Conservation (phyloP, 73 alveolate species). For the Paramecium sexaurelia region DNA sequence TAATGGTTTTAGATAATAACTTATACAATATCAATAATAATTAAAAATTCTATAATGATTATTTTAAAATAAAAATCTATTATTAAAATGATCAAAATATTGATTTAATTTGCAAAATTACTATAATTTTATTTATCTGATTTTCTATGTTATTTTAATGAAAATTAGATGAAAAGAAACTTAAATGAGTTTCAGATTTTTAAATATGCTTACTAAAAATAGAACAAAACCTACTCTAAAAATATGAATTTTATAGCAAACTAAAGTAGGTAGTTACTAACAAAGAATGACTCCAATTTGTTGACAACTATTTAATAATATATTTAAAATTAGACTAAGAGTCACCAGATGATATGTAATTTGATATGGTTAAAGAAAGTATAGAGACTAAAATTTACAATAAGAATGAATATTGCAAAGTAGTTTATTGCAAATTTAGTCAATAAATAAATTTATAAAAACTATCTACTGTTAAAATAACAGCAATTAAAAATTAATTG, state of each 20-base stretch:
- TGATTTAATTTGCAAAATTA: not conserved
- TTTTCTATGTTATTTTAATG: not conserved
- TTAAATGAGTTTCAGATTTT: not conserved
- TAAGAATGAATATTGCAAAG: not conserved
- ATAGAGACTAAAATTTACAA: not conserved
- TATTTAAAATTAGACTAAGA: too few relatives aligned
- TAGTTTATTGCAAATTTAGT: not conserved
- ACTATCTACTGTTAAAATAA: not conserved
- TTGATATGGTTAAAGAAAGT: not conserved
- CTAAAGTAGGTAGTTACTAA: conserved; percentile 25
- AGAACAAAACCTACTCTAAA: conserved; percentile 33
- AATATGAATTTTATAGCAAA: not conserved
- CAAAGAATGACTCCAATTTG: too few relatives aligned
- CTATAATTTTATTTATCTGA: not conserved
- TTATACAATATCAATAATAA: not conserved
- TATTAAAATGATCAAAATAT: not conserved
- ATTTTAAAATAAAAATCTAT: not conserved
- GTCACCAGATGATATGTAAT: not conserved
- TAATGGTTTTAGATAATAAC: not conserved
- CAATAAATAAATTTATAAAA: not conserved
- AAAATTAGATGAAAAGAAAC: conserved; percentile 31
- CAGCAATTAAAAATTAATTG: not conserved
- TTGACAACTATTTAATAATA: too few relatives aligned
- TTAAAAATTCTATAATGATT: not conserved
- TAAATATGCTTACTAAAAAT: not conserved